Conservation (phyloP, 106 monocot genomes). For the Allium sativum region DNA sequence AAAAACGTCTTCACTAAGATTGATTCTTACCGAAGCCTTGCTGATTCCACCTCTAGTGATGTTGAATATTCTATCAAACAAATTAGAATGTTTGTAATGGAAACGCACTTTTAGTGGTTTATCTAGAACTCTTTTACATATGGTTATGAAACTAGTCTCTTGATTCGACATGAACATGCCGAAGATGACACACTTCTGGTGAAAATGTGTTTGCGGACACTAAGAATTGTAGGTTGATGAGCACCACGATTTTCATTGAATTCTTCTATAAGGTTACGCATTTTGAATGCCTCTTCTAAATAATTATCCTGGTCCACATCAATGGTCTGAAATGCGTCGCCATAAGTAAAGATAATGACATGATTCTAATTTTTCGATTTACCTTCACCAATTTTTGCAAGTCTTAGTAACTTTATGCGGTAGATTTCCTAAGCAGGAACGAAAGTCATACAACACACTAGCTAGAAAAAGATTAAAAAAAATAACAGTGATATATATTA, state of each 20-base stretch:
- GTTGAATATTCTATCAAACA: slow-evolving; percentile 77
- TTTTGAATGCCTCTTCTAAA: slow-evolving; percentile 90
- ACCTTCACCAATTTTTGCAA: slow-evolving; percentile 75
- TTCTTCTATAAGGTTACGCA: slow-evolving; percentile 84
- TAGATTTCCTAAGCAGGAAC: too few species aligned
- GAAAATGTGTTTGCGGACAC: slow-evolving; percentile 80
- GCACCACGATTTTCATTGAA: slow-evolving; percentile 43
- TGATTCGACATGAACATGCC: slow-evolving; percentile 92
- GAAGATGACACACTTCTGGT: slow-evolving; percentile 82
- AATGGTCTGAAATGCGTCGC: slow-evolving; percentile 87
- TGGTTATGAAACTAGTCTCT: slow-evolving; percentile 89
- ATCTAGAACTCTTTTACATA: slow-evolving; percentile 80
- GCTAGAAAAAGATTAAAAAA: too few species aligned
- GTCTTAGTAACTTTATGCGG: slow-evolving; percentile 58
- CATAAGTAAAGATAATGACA: slow-evolving; percentile 81
- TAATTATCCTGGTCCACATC: slow-evolving; percentile 95
- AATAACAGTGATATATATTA: too few species aligned
- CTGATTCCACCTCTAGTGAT: slow-evolving; percentile 72
- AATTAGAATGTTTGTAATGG: slow-evolving; percentile 94
- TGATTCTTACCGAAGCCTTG: slow-evolving; percentile 75
- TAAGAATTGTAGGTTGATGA: slow-evolving; percentile 73
- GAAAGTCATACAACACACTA: too few species aligned
- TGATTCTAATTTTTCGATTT: slow-evolving; percentile 90
- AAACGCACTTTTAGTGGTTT: slow-evolving; percentile 84
- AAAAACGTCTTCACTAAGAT: slow-evolving; percentile 89